Conservation (phyloP, 768 basidiomycete genomes). For the Kwoniella pini region DNA sequence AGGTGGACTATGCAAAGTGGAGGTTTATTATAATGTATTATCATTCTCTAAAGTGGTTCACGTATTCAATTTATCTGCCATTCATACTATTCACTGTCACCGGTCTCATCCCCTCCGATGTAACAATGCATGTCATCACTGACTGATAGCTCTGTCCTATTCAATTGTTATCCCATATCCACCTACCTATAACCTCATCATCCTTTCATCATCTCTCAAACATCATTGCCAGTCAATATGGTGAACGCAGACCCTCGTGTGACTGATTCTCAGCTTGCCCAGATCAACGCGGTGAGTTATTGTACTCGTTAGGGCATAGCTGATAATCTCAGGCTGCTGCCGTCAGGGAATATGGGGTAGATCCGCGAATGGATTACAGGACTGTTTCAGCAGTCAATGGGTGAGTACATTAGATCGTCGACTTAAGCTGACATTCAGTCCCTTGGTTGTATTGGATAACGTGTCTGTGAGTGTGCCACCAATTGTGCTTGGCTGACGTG, state of each 20-base stretch:
- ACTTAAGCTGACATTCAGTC: slow-evolving; percentile 59
- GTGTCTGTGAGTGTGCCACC: slow-evolving; percentile 71
- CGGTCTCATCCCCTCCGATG: too few relatives aligned
- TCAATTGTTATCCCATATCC: background rate
- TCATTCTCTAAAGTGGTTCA: too few relatives aligned
- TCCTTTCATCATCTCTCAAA: slow-evolving; percentile 12
- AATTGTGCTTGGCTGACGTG: slow-evolving; percentile 2
- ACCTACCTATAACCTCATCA: background rate
- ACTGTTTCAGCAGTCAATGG: slow-evolving; percentile 99
- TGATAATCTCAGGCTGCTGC: slow-evolving; percentile 37
- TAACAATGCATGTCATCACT: too few relatives aligned
- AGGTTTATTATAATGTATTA: too few relatives aligned
- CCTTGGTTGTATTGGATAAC: slow-evolving; percentile 94
- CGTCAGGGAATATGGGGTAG: slow-evolving; percentile 40
- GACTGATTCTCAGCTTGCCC: slow-evolving; percentile 44
- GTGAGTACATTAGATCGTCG: slow-evolving; percentile 58
- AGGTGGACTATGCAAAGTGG: too few relatives aligned
- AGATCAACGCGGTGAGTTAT: slow-evolving; percentile 50
- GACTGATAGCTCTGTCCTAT: too few relatives aligned
- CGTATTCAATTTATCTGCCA: too few relatives aligned
- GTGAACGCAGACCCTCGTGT: slow-evolving; percentile 35
- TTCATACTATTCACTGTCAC: too few relatives aligned
- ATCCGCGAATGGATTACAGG: slow-evolving; percentile 65
- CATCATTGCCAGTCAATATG: slow-evolving; percentile 2
- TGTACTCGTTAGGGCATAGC: background rate